A percentile compares a stretch with the other conserved stretches of the same genome.
phyloP scores from a whole-genome alignment of 345 rosid genomes.

The Linum trigynum region DNA sequence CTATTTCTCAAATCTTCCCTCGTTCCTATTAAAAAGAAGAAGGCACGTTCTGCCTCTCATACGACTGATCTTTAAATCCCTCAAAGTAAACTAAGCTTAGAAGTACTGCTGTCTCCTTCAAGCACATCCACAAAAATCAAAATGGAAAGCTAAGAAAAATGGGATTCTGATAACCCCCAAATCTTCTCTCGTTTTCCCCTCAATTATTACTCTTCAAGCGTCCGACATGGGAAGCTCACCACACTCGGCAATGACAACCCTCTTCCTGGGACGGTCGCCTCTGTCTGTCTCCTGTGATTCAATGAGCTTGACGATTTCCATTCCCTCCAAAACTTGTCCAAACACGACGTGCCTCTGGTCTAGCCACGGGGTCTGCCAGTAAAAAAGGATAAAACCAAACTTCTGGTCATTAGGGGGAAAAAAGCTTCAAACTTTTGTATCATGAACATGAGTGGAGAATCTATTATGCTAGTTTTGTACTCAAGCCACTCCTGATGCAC shows the following conservation, averaged over 20 bases:
- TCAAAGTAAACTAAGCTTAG: no score
- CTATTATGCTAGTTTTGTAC: neutral
- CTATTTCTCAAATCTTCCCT: no score
- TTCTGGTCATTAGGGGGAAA: neutral
- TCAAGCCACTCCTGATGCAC: no score
- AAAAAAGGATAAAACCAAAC: neutral
- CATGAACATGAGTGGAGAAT: neutral
- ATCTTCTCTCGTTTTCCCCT: neutral
- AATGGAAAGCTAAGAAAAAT: neutral
- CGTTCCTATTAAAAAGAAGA: no score
- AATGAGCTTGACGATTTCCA: slow-evolving; percentile 69
- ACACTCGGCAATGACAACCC: slow-evolving; percentile 68
- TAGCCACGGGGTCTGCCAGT: slow-evolving; percentile 84
- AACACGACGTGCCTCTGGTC: slow-evolving; percentile 94
- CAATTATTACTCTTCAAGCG: slow-evolving; percentile 23
- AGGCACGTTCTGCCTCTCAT: no score
- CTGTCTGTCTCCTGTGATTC: slow-evolving; percentile 85
- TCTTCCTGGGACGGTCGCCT: slow-evolving; percentile 91
- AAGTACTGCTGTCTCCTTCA: no score
- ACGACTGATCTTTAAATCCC: no score
- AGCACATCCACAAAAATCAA: no score
- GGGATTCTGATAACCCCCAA: neutral
- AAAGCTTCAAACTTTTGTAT: neutral
- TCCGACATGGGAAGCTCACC: slow-evolving; percentile 80
- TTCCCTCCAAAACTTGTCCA: slow-evolving; percentile 92